These are phyloP conservation scores for Tausonia pullulans DNA, from an alignment of 1,284 basidiomycete genomes.

Conservation along the genomic window DNA sequence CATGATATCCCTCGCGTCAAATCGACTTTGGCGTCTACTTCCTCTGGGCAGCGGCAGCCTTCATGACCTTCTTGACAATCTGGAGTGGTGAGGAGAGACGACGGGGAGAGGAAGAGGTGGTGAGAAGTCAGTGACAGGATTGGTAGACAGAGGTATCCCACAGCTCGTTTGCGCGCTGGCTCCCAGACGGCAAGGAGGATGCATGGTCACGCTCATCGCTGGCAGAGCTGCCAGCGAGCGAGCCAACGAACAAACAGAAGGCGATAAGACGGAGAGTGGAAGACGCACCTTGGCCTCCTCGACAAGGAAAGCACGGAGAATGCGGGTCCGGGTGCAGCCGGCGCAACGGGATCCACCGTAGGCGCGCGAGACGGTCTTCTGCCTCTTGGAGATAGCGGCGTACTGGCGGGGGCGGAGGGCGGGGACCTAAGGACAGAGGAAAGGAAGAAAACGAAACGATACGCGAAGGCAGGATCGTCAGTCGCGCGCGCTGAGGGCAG, in stretches of 20 bases:
- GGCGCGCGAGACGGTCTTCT: constrained; percentile 85
- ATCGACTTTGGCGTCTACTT: constrained; percentile 26
- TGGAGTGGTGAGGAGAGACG: not conserved
- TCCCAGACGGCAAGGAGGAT: not conserved
- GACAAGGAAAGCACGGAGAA: constrained; percentile 95
- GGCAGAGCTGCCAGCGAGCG: not conserved
- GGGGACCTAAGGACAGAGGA: constrained; percentile 49
- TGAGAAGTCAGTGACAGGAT: not conserved
- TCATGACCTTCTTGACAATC: constrained; percentile 99
- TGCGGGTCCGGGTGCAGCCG: constrained; percentile 56
- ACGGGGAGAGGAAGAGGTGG: not conserved
- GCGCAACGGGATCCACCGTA: constrained; percentile 94
- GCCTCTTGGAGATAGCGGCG: constrained; percentile 85
- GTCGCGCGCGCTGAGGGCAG: too few species aligned
- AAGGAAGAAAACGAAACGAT: not conserved
- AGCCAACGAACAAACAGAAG: not conserved
- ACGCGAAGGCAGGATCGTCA: not conserved
- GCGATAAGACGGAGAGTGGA: not conserved
- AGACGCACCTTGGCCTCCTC: constrained; percentile 77
- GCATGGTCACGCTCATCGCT: not conserved
- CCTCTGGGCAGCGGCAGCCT: constrained; percentile 46
- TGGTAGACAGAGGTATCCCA: not conserved
- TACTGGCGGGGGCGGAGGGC: constrained; percentile 87
- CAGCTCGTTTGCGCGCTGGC: too few species aligned
- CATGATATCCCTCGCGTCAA: not conserved